A percentile compares a stretch with the other conserved stretches of the same genome.
Conservation (phyloP, 169 alveolate genomes). For the Toxoplasma gondii region DNA sequence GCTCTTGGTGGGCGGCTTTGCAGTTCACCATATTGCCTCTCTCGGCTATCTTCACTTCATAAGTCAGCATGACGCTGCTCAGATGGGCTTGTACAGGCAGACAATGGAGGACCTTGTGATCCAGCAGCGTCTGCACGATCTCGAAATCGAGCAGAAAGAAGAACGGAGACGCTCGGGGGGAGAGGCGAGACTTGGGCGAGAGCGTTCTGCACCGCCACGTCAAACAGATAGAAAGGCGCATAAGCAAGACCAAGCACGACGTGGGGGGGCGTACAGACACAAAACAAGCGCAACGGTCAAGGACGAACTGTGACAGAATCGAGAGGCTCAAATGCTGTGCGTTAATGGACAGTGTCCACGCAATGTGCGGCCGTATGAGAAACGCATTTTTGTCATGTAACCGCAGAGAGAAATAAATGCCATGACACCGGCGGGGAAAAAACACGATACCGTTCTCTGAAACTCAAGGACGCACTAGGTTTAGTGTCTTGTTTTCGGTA, state of each 20-base stretch:
- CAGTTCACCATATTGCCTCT: background rate
- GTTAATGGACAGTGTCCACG: no score
- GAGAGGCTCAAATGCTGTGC: no score
- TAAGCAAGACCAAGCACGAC: background rate
- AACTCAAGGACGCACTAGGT: no score
- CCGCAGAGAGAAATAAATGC: no score
- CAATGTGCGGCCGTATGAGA: no score
- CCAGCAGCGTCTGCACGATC: background rate
- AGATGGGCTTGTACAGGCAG: background rate
- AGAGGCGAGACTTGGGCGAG: background rate
- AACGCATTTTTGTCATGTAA: no score
- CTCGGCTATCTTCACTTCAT: background rate
- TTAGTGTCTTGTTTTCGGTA: no score
- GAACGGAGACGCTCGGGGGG: background rate
- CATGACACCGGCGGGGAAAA: no score
- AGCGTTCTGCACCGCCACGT: background rate
- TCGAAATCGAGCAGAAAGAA: background rate
- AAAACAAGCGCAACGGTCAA: background rate
- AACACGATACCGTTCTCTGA: no score
- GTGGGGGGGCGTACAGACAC: no score
- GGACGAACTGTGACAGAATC: background rate
- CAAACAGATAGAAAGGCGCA: background rate
- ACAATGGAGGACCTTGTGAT: background rate
- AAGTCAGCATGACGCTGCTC: conserved; percentile 5
- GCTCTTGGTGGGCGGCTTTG: background rate